A percentile compares a stretch with the other conserved stretches of the same genome.
These are phyloP conservation scores for Dactylellina leptospora DNA, from an alignment of 2,329 filamentous ascomycete species.

Conservation along the genomic window DNA sequence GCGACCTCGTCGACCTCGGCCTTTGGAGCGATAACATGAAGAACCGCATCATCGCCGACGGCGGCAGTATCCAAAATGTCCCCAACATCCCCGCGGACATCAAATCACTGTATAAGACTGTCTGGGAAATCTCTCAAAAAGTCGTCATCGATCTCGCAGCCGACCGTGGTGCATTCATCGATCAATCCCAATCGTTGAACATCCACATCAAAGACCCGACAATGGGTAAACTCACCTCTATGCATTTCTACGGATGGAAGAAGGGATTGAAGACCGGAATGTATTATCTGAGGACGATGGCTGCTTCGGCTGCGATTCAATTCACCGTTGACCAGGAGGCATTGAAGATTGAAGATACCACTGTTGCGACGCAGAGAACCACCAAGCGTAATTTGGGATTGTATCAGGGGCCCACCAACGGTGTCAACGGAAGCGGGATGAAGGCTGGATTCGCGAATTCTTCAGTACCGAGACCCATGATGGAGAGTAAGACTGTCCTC, in stretches of 20 bases:
- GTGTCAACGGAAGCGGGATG: constrained; percentile 68
- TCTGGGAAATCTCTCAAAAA: constrained; percentile 98
- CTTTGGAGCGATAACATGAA: constrained; percentile 99
- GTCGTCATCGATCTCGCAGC: constrained; percentile 97
- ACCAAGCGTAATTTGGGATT: constrained; percentile 72
- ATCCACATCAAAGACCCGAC: constrained; percentile 99
- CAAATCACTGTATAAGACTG: constrained; percentile 98
- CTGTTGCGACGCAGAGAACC: constrained; percentile 69
- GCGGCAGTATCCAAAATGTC: constrained; percentile 94
- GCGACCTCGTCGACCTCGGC: constrained; percentile 96
- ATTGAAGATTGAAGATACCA: constrained; percentile 84
- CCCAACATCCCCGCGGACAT: constrained; percentile 95
- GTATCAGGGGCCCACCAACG: constrained; percentile 64
- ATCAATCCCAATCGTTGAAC: constrained; percentile 98
- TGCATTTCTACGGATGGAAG: constrained; percentile 99
- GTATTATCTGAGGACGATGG: constrained; percentile 99
- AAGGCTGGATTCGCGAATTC: constrained; percentile 65
- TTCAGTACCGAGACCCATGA: constrained; percentile 30
- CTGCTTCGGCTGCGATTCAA: constrained; percentile 94
- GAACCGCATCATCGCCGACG: constrained; percentile 98
- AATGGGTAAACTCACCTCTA: constrained; percentile 99
- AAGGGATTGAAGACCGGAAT: constrained; percentile 99
- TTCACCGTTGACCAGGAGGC: constrained; percentile 99
- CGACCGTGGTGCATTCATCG: constrained; percentile 94
- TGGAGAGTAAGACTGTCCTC: constrained; percentile 40